These are phyloP conservation scores for Pleurotus platypus DNA, from an alignment of 768 basidiomycete species.

Conservation along the genomic window DNA sequence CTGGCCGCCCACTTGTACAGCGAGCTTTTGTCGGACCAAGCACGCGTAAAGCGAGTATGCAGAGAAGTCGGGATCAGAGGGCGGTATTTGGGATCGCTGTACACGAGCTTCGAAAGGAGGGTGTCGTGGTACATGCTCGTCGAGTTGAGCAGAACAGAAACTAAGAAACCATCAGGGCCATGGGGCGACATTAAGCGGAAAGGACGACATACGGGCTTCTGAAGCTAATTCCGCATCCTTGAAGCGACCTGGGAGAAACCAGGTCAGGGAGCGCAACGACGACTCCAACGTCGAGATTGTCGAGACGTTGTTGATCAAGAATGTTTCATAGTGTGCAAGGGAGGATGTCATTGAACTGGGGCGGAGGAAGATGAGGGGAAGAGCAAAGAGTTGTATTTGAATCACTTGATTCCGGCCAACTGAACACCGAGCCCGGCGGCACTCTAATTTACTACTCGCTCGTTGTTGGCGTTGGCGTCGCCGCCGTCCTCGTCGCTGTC, in stretches of 20 bases:
- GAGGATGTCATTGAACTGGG: constrained; percentile 52
- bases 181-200: constrained; percentile 11
- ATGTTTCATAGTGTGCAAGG: constrained; percentile 73
- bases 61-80: constrained; percentile 72
- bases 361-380: constrained; percentile 10
- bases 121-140: constrained; percentile 95
- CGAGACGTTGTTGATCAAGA: constrained; percentile 80
- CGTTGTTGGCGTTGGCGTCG: no score
- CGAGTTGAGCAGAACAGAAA: constrained; percentile 83
- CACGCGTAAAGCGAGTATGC: constrained; percentile 88
- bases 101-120: constrained; percentile 66
- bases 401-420: neutral
- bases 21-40: constrained; percentile 70
- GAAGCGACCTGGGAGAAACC: constrained; percentile 95
- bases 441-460: no score
- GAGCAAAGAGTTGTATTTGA: neutral
- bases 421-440: neutral
- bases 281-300: constrained; percentile 89
- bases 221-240: constrained; percentile 96
- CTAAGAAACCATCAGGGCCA: constrained; percentile 35
- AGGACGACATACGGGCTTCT: constrained; percentile 65
- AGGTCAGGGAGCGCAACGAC: constrained; percentile 83
- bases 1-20: constrained; percentile 81
- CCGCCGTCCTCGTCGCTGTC: neutral
- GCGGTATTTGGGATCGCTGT: constrained; percentile 62